Percentiles rank a stretch among this genome's conserved stretches.
These are phyloP conservation scores for Mycena floridula DNA, from an alignment of 768 basidiomycete genomes.

Conservation along the genomic window DNA sequence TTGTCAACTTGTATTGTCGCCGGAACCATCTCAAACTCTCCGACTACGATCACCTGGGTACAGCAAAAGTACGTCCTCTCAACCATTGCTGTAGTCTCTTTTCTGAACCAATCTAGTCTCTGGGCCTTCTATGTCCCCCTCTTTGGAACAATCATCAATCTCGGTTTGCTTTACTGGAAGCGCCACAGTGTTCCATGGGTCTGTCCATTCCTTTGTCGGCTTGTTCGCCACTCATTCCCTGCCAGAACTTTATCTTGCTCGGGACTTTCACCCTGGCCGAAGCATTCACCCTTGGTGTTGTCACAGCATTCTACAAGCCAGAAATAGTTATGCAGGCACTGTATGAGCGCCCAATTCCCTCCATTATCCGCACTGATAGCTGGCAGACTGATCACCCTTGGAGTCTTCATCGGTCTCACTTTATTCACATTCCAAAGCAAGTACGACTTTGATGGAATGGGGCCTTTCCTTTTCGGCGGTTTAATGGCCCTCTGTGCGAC, in stretches of 20 bases:
- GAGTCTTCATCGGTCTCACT: conserved; percentile 90
- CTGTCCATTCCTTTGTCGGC: too few species aligned
- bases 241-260: conserved; percentile 76
- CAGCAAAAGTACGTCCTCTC: conserved; percentile 49
- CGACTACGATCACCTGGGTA: conserved; percentile 61
- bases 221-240: too few species aligned
- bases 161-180: conserved; percentile 86
- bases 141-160: conserved; percentile 72
- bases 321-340: conserved; percentile 80
- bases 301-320: conserved; percentile 70
- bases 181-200: conserved; percentile 79
- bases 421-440: conserved; percentile 94
- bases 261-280: conserved; percentile 88
- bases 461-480: conserved; percentile 83
- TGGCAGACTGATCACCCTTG: conserved; percentile 74
- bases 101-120: conserved; percentile 29
- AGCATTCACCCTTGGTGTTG: conserved; percentile 83
- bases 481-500: conserved; percentile 77
- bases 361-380: background rate
- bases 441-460: conserved; percentile 95
- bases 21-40: conserved; percentile 61
- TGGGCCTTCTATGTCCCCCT: conserved; percentile 82
- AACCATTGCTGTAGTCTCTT: conserved; percentile 2
- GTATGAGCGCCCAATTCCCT: conserved; percentile 30
- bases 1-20: conserved; percentile 77